These are phyloP conservation scores for Emmonsia crescens DNA, from an alignment of 2,329 filamentous ascomycete species.

Conservation along the genomic window DNA sequence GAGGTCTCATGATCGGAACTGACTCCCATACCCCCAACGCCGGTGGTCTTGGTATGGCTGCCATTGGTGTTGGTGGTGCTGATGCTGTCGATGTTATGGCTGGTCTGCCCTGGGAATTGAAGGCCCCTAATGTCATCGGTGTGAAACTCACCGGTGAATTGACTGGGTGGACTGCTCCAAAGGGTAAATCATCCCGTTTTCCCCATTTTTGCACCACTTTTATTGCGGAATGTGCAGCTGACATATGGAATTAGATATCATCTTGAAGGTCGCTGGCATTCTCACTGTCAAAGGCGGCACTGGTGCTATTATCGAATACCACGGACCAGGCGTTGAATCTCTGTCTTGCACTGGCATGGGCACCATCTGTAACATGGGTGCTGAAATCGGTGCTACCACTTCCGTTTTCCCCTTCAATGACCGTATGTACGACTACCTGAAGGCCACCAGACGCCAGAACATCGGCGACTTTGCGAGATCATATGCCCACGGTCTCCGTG, in stretches of 20 bases:
- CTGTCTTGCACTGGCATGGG: slow-evolving; percentile 79
- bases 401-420: slow-evolving; percentile 97
- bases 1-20: slow-evolving; percentile 93
- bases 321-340: slow-evolving; percentile 59
- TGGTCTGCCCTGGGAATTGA: slow-evolving; percentile 92
- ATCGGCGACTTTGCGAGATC: slow-evolving; percentile 83
- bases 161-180: slow-evolving; percentile 84
- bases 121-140: slow-evolving; percentile 95
- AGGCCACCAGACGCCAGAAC: slow-evolving; percentile 75
- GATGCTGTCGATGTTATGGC: slow-evolving; percentile 99
- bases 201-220: neutral
- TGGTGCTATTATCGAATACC: slow-evolving; percentile 57
- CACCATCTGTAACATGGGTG: slow-evolving; percentile 63
- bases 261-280: slow-evolving; percentile 92
- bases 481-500: slow-evolving; percentile 75
- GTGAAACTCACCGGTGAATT: slow-evolving; percentile 85
- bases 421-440: slow-evolving; percentile 92
- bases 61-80: slow-evolving; percentile 94
- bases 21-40: slow-evolving; percentile 97
- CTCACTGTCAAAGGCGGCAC: slow-evolving; percentile 97
- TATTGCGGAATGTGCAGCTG: neutral
- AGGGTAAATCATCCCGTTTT: slow-evolving; percentile 50
- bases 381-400: slow-evolving; percentile 63
- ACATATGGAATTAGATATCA: slow-evolving; percentile 56
- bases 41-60: slow-evolving; percentile 88